Evolutionary conservation across 352 stramenopile species (phyloP).

Genomic region (Globisporangium spiculum): DNA sequence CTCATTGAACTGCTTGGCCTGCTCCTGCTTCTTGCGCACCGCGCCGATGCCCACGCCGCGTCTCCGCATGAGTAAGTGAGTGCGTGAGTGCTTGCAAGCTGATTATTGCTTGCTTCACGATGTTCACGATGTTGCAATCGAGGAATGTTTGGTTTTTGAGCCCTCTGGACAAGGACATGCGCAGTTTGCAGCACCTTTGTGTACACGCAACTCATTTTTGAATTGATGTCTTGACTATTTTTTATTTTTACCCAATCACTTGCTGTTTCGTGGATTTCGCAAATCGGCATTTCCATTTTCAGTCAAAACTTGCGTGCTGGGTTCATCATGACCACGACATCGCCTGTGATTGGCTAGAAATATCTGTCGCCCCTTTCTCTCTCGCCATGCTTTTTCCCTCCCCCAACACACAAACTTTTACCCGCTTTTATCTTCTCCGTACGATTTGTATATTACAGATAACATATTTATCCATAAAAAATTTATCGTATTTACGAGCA

Average conservation of each 20-base stretch:
- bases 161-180: no score
- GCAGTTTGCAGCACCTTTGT: no score
- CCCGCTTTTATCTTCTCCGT: not conserved
- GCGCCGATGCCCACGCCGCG: conserved; percentile 79
- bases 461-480: not conserved
- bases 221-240: conserved; percentile 9
- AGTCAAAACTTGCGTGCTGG: no score
- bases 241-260: conserved; percentile 50
- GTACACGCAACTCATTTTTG: conserved; percentile 5
- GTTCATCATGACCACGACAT: not conserved
- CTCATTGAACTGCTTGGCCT: conserved; percentile 82
- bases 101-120: not conserved
- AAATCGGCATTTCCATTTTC: not conserved
- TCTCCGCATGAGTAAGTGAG: conserved; percentile 33
- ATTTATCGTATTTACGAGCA: no score
- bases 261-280: conserved; percentile 49
- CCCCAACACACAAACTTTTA: not conserved
- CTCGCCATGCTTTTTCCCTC: not conserved
- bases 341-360: not conserved
- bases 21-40: conserved; percentile 88
- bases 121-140: no score
- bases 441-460: not conserved
- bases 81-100: not conserved
- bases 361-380: not conserved
- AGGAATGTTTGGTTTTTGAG: no score